Evolutionary conservation across 768 basidiomycete genomes (phyloP), one percentile per base, ranked within the genome.

Genomic region (Pilatotrama ljubarskyi): DNA sequence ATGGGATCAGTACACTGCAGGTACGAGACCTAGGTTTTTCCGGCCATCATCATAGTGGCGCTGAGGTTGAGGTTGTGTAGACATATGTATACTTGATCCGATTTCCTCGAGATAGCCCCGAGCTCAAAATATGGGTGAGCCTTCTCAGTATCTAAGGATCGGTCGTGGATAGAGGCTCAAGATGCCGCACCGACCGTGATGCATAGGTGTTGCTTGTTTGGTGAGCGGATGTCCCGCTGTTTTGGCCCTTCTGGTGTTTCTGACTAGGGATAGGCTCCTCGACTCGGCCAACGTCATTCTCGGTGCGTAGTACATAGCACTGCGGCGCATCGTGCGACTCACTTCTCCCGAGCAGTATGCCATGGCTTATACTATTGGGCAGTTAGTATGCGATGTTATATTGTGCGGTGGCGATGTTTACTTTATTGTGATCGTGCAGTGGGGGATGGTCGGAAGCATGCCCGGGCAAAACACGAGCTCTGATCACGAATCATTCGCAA

Each of bases 21-120:
- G 61, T 63, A 40, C 37, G 61, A 25, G 41, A 26, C 32, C 40
- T 5, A 25, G 8, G 35, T 48, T 57, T 44, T 13, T 51, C 49
- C 60, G 54, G 49, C 18, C 15, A 25, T 9, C 20, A 38, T 22
- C 24, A 5, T 8, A 15, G 49, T 49, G 24, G 42, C 26, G 43
- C 44, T 56, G 35, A 58, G 18, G 17, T 50, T 22, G 46, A 13
- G 24, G 18, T 29, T 37, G 42, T 50, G 51, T 51, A 63, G 61
- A 58, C 61, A 24, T 63, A 63, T 58, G 61, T 63, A 43, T 63
- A 63, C 51, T 20, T 63, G 61, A 58, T 63, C 40, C 52, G 56
- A 36, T 63, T 63, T 49, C 61, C 61, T 41, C 61, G 61, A 63
- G 61, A 63, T 58, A 52, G 61, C 29, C 61, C 61, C 61, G 61